Evolutionary conservation across 2,329 filamentous ascomycete species (phyloP), one percentile per base, ranked within the genome.

Genomic region (Fusarium illudens): DNA sequence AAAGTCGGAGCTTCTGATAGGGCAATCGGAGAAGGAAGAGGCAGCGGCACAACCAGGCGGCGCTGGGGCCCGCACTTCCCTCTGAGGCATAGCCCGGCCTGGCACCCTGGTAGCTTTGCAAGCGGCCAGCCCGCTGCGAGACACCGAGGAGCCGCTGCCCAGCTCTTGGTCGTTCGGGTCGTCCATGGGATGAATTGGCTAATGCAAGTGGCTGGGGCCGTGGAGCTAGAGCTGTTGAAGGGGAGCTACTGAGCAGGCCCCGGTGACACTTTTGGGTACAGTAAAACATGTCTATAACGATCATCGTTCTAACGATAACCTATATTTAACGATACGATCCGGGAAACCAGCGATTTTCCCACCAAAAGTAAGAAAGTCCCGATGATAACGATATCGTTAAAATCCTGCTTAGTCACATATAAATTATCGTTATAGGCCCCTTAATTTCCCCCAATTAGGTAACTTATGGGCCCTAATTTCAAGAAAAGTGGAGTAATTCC

Each of bases 1-100:
- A 44, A 58, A 59, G 63, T 48, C 33, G 33, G 36, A n/a, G 59
- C 12, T 13, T 49, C 33, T 69, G 67, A 69, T 69, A 69, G 67
- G 67, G n/a, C 63, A 69, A 70, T 67, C 30, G 44, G 57, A 1
- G 27, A 48, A n/a, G 55, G 30, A 29, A 54, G 49, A 64, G 42
- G 52, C 39, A 22, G 57, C 51, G 46, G 55, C 13, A 58, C 25
- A 19, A 46, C 13, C 37, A 32, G 25, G 52, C 52, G 42, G 46
- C 32, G 15, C 15, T 19, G 25, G 34, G 33, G n/a, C n/a, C 13
- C 25, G n/a, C 12, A 22, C n/a, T 39, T 50, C 54, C 50, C 22
- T 49, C 42, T 57, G 25, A 29, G 33, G 32, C 8, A 19, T 49
- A 50, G 42, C 13, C 22, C 6, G 20, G 4, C 27, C 20, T 39